These are phyloP conservation scores for Liriodendron chinense DNA, from an alignment of 164 flowering plant genomes.

Conservation along the genomic window DNA sequence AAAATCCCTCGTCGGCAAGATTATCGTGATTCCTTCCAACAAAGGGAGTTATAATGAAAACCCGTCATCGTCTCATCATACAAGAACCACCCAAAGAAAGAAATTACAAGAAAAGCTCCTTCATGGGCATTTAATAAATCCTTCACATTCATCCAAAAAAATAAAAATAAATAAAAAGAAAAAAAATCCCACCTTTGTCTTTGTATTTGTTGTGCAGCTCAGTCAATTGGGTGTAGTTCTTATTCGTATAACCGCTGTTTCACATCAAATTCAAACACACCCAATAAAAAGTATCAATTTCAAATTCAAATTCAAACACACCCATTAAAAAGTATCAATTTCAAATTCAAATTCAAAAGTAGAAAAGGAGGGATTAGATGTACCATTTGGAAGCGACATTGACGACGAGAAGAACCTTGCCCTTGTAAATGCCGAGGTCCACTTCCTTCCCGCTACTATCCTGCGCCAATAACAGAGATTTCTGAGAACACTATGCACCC, in stretches of 20 bases:
- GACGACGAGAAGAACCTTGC: constrained; percentile 78
- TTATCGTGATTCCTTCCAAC: neutral
- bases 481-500: neutral
- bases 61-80: too few relatives aligned
- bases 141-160: neutral
- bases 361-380: neutral
- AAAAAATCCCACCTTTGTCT: constrained; percentile 47
- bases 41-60: neutral
- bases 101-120: too few relatives aligned
- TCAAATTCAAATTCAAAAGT: neutral
- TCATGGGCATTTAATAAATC: constrained; percentile 1
- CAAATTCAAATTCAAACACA: neutral
- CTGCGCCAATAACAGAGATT: constrained; percentile 31
- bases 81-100: too few relatives aligned
- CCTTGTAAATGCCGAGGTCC: constrained; percentile 58
- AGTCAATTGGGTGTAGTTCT: constrained; percentile 74
- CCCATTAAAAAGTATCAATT: neutral
- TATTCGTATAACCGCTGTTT: constrained; percentile 66
- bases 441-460: constrained; percentile 66
- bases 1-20: neutral
- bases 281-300: neutral
- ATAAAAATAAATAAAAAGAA: neutral
- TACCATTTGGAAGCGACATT: constrained; percentile 97
- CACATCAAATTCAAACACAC: constrained; percentile 6
- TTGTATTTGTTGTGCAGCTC: constrained; percentile 71